Evolutionary conservation across 2,329 filamentous ascomycete genomes (phyloP).

Genomic region (Ceratocystis cacaofunesta): DNA sequence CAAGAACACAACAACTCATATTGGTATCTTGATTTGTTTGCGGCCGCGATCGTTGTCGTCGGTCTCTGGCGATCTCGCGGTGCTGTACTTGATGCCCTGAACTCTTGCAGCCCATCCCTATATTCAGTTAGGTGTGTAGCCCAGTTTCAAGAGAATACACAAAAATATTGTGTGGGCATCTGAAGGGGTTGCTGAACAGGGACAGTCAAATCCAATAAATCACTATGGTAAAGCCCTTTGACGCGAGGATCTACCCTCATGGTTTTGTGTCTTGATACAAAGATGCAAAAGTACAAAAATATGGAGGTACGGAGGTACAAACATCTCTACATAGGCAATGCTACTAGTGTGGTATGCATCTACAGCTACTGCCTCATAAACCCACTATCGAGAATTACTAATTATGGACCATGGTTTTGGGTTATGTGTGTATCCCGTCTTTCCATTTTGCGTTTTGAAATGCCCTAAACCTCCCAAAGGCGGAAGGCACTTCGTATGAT

Average conservation of each 20-base stretch:
- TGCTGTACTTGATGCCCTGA: not conserved
- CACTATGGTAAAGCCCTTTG: not conserved
- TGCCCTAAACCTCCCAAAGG: not conserved
- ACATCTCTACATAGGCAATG: not conserved
- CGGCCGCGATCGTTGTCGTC: not conserved
- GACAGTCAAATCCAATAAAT: constrained; percentile 1
- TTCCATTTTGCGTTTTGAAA: not conserved
- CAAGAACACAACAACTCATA: too few species aligned
- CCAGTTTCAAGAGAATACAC: not conserved
- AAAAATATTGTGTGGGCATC: not conserved
- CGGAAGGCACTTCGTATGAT: not conserved
- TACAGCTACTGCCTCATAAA: not conserved
- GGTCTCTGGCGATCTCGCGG: not conserved
- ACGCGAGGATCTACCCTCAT: not conserved
- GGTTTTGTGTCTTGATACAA: not conserved
- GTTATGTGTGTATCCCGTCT: constrained; percentile 3
- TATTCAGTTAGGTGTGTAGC: not conserved
- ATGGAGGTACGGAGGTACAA: too few species aligned
- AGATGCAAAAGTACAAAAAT: not conserved
- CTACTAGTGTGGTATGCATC: not conserved
- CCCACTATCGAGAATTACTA: not conserved
- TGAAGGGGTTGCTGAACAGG: not conserved
- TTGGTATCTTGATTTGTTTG: not conserved
- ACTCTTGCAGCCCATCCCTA: not conserved
- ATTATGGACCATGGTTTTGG: not conserved